Conservation (phyloP, 1,284 basidiomycete genomes). For the Cutaneotrichosporon sp. region DNA sequence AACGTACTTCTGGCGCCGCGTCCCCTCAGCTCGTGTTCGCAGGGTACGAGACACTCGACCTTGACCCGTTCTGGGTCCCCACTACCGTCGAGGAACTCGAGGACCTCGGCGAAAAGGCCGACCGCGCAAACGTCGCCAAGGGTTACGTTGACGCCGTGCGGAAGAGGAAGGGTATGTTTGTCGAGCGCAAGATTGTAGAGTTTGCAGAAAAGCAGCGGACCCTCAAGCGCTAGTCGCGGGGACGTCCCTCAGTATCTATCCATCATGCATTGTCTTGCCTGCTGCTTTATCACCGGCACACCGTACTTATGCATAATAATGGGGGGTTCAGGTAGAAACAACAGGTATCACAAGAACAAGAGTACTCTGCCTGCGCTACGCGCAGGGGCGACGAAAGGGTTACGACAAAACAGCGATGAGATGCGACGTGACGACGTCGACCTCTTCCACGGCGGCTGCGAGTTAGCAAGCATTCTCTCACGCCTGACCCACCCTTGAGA, state of each 20-base stretch:
- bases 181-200: conserved; percentile 86
- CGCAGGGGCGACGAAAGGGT: too few species aligned
- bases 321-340: too few species aligned
- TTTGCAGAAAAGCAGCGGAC: conserved; percentile 95
- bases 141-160: conserved; percentile 88
- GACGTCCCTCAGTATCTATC: too few species aligned
- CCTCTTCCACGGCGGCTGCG: conserved; percentile 46
- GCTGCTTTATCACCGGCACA: too few species aligned
- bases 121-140: conserved; percentile 89
- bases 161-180: conserved; percentile 89
- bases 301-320: too few species aligned
- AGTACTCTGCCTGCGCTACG: too few species aligned
- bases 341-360: too few species aligned
- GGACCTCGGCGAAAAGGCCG: conserved; percentile 93
- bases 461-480: background rate
- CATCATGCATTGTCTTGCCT: too few species aligned
- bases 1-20: conserved; percentile 91
- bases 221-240: conserved; percentile 62
- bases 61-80: conserved; percentile 98
- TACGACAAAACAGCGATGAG: conserved; percentile 44
- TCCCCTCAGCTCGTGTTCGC: conserved; percentile 95
- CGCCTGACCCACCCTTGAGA: conserved; percentile 62
- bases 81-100: conserved; percentile 97
- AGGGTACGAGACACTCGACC: conserved; percentile 82
- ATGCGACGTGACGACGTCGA: conserved; percentile 44